These are phyloP conservation scores for Monosporozyma servazzii DNA, from an alignment of 805 yeast species.

Conservation along the genomic window DNA sequence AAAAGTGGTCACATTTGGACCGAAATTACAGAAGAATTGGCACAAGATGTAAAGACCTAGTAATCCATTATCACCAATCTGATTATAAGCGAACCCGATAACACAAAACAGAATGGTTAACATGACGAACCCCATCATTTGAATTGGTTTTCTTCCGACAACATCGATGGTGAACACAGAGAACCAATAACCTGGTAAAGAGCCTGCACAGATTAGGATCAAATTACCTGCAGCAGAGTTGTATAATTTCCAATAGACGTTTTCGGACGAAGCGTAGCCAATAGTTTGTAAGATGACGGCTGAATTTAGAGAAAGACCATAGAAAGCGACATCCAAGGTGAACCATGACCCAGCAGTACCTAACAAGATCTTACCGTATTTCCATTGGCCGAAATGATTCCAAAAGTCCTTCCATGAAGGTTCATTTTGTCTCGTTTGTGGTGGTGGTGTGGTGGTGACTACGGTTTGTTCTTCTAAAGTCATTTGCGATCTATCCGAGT, in stretches of 20 bases:
- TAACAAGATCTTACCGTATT: constrained; percentile 66
- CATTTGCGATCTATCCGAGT: constrained; percentile 2
- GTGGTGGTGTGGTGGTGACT: constrained; percentile 14
- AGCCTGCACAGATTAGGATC: constrained; percentile 89
- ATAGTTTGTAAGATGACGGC: constrained; percentile 71
- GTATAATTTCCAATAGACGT: constrained; percentile 62
- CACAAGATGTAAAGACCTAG: constrained; percentile 70
- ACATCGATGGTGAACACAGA: constrained; percentile 71
- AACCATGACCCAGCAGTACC: constrained; percentile 95
- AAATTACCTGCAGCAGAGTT: constrained; percentile 85
- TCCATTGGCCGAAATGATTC: constrained; percentile 76
- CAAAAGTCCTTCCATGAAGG: constrained; percentile 72
- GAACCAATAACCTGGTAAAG: constrained; percentile 90
- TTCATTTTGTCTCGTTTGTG: constrained; percentile 46
- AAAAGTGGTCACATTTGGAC: constrained; percentile 89
- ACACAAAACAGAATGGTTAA: constrained; percentile 66
- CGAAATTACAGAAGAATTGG: constrained; percentile 86
- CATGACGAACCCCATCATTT: constrained; percentile 62
- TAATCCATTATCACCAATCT: constrained; percentile 53
- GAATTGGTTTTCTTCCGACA: constrained; percentile 79
- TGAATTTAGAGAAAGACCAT: constrained; percentile 80
- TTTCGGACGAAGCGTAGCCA: constrained; percentile 67
- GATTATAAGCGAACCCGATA: constrained; percentile 79
- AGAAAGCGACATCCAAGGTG: constrained; percentile 80
- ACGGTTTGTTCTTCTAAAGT: not conserved